Conservation (phyloP, 345 rosid genomes). For the Excoecaria cochinchinensis region DNA sequence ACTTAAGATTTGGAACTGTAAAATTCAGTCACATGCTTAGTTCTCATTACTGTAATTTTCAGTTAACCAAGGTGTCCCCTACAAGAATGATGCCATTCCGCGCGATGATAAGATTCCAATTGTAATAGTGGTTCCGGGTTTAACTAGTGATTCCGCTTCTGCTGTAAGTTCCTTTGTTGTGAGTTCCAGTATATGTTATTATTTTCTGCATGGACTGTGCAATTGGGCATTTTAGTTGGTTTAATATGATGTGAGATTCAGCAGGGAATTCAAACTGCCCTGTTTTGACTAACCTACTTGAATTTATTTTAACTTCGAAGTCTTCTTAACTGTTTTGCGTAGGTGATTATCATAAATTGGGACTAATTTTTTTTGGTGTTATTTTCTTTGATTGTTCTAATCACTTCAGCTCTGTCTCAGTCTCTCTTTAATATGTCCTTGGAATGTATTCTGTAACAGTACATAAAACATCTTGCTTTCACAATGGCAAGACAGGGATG, state of each 20-base stretch:
- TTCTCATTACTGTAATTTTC: constrained; percentile 13
- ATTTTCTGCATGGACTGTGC: neutral
- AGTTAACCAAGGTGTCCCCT: constrained; percentile 28
- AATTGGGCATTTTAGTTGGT: neutral
- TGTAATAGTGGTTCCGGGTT: constrained; percentile 49
- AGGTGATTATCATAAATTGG: neutral
- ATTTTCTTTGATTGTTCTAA: no score
- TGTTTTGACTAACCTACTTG: neutral
- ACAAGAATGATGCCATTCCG: constrained; percentile 16
- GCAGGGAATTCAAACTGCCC: neutral
- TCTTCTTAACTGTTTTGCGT: neutral
- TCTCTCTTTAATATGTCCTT: neutral
- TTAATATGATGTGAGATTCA: neutral
- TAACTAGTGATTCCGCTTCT: constrained; percentile 52
- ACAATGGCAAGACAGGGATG: constrained; percentile 32
- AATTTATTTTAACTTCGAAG: neutral
- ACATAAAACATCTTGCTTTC: constrained; percentile 38
- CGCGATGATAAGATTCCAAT: constrained; percentile 38
- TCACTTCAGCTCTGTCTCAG: neutral
- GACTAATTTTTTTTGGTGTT: neutral
- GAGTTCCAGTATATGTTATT: neutral
- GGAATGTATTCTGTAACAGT: constrained; percentile 23
- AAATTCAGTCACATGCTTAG: neutral
- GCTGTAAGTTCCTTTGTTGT: constrained; percentile 29
- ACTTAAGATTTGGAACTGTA: neutral